Conservation (phyloP, 1,139 yeast species). For the Eremothecium cymbalariae region DNA sequence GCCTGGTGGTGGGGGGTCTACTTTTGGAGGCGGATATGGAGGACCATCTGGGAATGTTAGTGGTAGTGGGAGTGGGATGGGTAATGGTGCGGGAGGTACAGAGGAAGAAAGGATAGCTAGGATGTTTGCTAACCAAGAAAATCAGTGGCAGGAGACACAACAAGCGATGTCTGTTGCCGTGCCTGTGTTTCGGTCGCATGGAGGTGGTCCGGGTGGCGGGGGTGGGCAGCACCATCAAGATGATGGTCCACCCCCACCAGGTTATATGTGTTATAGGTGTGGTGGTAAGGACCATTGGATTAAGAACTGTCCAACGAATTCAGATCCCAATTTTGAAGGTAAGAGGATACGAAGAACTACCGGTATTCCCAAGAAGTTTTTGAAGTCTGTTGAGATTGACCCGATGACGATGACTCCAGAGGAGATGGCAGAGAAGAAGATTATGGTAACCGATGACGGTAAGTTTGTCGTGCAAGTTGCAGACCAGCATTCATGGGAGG, state of each 20-base stretch:
- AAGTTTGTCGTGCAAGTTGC: slow-evolving; percentile 93
- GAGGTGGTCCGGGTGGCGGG: slow-evolving; percentile 13
- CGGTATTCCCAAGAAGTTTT: slow-evolving; percentile 92
- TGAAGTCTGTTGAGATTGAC: slow-evolving; percentile 63
- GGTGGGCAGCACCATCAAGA: slow-evolving; percentile 14
- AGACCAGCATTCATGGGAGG: slow-evolving; percentile 87
- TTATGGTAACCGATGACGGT: slow-evolving; percentile 89
- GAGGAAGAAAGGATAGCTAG: slow-evolving; percentile 85
- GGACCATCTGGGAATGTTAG: slow-evolving; percentile 20
- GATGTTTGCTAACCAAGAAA: slow-evolving; percentile 89
- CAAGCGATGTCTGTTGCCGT: slow-evolving; percentile 77
- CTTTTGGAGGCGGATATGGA: slow-evolving; percentile 16
- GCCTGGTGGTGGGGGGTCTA: slow-evolving; percentile 14
- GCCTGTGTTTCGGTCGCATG: slow-evolving; percentile 47
- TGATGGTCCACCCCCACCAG: slow-evolving; percentile 73
- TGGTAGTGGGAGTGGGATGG: slow-evolving; percentile 21
- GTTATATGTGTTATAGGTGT: slow-evolving; percentile 91
- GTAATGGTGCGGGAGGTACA: slow-evolving; percentile 35
- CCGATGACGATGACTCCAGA: slow-evolving; percentile 50
- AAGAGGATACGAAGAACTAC: slow-evolving; percentile 86
- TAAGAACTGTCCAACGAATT: slow-evolving; percentile 87
- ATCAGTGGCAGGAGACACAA: slow-evolving; percentile 92
- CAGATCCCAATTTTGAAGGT: slow-evolving; percentile 91
- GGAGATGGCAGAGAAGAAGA: slow-evolving; percentile 62
- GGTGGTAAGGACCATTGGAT: slow-evolving; percentile 97